These are phyloP conservation scores for Casuarina glauca DNA, from an alignment of 306 rosid species.

Conservation along the genomic window DNA sequence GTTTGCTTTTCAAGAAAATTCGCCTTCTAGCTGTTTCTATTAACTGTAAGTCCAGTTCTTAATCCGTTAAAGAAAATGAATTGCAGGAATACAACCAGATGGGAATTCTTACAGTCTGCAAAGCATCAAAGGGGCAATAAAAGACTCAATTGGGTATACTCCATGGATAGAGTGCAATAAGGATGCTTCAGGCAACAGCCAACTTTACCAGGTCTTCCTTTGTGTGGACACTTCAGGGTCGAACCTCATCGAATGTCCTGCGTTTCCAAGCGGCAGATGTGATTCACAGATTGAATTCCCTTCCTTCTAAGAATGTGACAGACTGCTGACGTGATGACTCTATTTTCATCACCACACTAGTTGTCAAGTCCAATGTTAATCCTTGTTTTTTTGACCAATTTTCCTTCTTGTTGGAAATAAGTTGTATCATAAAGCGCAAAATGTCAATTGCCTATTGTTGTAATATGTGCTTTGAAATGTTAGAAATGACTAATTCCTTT, in stretches of 20 bases:
- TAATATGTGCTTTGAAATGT: no score
- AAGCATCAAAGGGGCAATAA: conserved; percentile 31
- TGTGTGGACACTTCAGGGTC: conserved; percentile 56
- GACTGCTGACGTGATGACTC: neutral
- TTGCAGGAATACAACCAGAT: conserved; percentile 45
- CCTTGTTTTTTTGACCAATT: neutral
- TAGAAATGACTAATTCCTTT: no score
- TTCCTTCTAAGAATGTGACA: conserved; percentile 22
- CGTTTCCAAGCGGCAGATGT: conserved; percentile 38
- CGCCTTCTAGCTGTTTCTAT: neutral
- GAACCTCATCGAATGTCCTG: conserved; percentile 45
- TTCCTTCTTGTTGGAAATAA: no score
- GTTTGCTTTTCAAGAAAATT: no score
- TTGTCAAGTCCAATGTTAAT: neutral
- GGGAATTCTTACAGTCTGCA: conserved; percentile 34
- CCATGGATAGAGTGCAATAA: conserved; percentile 47
- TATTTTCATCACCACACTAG: neutral
- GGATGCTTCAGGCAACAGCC: conserved; percentile 47
- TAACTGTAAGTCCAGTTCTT: neutral
- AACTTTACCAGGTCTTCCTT: conserved; percentile 45
- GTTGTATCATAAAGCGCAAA: no score
- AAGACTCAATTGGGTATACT: conserved; percentile 26
- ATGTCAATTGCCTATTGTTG: no score
- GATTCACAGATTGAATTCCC: conserved; percentile 38
- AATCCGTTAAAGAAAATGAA: neutral